Evolutionary conservation across 495 filamentous ascomycete genomes (phyloP), one percentile per base, ranked within the genome.

Genomic region (Neurospora hispaniola): DNA sequence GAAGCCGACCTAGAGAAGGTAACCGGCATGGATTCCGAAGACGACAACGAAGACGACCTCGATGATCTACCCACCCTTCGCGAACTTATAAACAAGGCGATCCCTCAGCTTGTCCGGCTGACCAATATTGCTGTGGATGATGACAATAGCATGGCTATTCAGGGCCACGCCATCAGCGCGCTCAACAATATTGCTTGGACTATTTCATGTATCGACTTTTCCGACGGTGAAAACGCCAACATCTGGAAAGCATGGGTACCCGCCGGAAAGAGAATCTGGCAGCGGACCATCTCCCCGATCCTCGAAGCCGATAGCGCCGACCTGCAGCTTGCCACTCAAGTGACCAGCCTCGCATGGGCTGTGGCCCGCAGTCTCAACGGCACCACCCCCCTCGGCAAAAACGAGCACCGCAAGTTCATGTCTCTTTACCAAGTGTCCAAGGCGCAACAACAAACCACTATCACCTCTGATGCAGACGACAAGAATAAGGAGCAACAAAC

Each of bases 151-250:
- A 72, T 77, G 3, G 73, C 80, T n/a, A 79, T 88, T 62, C 85
- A 83, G 48, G 79, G 73, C 8, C 81, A 84, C 59, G 85, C 88
- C 9, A 73, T 90, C 8, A 82, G 82, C 16, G 82, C 86, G 10
- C 80, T 90, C 39, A 89, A 87, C 78, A 90, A 90, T 75, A 88
- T 90, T 71, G 79, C 89, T 18, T 90, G 89, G 89, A 86, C 88
- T 18, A 78, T 88, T 14, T 84, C 84, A 16, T 82, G 81, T 71
- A 78, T 88, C 69, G 84, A 87, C 44, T 85, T 87, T 54, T 77
- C 81, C 10, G 75, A 80, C 11, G 78, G 75, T 27, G 78, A 82
- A 71, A 84, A 83, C 79, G 70, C 77, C 38, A 78, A 79, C 70
- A 77, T 89, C 73, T 74, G 80, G 66, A 73, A 74, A 23, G 80